Conservation (phyloP, 169 alveolate genomes). For the Cryptosporidium ryanae region DNA sequence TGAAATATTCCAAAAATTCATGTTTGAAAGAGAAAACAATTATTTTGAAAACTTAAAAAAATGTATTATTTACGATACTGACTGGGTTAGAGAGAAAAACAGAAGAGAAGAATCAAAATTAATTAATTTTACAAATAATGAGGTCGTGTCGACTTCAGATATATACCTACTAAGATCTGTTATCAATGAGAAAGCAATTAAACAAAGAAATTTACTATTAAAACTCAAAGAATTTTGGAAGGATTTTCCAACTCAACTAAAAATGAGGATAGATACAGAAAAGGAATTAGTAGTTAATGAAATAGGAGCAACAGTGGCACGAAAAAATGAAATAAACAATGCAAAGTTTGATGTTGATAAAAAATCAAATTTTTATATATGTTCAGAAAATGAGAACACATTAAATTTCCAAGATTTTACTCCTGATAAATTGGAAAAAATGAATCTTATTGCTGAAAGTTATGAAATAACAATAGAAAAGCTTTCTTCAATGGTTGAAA, state of each 20-base stretch:
- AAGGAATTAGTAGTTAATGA: neutral
- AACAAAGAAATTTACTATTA: constrained; percentile 37
- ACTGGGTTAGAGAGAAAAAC: constrained; percentile 49
- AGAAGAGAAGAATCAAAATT: constrained; percentile 23
- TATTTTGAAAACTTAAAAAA: constrained; percentile 36
- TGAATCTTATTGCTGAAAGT: constrained; percentile 21
- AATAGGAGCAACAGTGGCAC: neutral
- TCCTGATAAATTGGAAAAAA: constrained; percentile 9
- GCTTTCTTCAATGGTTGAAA: constrained; percentile 27
- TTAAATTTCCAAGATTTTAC: neutral
- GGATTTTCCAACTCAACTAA: constrained; percentile 4
- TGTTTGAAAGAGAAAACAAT: constrained; percentile 31
- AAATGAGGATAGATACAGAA: constrained; percentile 5
- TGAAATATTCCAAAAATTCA: constrained; percentile 27
- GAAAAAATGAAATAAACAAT: neutral
- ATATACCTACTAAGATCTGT: constrained; percentile 56
- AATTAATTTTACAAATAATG: constrained; percentile 18
- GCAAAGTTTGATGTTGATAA: neutral
- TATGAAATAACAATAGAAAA: constrained; percentile 32
- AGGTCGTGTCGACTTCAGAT: constrained; percentile 23
- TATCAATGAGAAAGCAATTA: constrained; percentile 20
- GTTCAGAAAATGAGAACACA: neutral
- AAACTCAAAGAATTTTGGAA: constrained; percentile 61
- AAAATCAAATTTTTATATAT: neutral
- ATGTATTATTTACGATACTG: constrained; percentile 62